Evolutionary conservation across 306 rosid genomes (phyloP).

Genomic region (Sophora flavescens): DNA sequence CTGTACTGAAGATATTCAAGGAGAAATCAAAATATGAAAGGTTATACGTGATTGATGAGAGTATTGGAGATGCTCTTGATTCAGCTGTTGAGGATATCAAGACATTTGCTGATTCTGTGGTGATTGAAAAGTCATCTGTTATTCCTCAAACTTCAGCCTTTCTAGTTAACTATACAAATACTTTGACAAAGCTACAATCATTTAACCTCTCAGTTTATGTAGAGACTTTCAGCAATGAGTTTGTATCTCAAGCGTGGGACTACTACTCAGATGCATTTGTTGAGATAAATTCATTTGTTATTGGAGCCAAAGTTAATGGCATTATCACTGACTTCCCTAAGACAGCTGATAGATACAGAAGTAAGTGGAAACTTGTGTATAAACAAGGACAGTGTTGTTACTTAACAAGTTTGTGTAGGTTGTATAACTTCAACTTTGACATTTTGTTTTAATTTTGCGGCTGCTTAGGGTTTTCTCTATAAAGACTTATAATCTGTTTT

Average conservation of each 20-base stretch:
- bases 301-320: constrained; percentile 58
- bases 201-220: constrained; percentile 72
- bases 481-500: too few species aligned
- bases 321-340: constrained; percentile 83
- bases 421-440: too few species aligned
- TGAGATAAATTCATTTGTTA: constrained; percentile 75
- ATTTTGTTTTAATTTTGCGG: too few species aligned
- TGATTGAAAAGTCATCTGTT: constrained; percentile 67
- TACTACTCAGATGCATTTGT: constrained; percentile 86
- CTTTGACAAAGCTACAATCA: constrained; percentile 53
- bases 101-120: constrained; percentile 72
- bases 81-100: constrained; percentile 69
- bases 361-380: constrained; percentile 62
- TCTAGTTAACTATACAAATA: constrained; percentile 46
- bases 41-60: constrained; percentile 74
- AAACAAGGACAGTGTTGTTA: background rate
- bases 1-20: constrained; percentile 72
- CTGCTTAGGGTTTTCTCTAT: too few species aligned
- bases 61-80: constrained; percentile 53
- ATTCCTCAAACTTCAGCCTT: constrained; percentile 44
- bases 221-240: constrained; percentile 89
- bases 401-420: too few species aligned
- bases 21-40: constrained; percentile 63
- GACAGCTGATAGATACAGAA: constrained; percentile 83
- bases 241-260: constrained; percentile 89